Conservation (phyloP, 768 basidiomycete species). For the Boletus patriciae region DNA sequence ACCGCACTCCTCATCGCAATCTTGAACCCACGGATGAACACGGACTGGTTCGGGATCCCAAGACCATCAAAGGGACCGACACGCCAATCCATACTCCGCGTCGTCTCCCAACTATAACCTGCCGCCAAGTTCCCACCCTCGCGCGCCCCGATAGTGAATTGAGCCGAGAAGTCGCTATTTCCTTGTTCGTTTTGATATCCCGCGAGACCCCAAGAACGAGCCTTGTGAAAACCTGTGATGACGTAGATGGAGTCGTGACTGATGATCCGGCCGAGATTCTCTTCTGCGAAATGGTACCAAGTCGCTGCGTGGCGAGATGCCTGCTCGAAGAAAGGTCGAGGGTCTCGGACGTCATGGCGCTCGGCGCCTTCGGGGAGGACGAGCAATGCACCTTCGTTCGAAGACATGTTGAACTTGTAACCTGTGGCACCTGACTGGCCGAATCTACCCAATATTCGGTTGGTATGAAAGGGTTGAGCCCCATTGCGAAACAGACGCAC, state of each 20-base stretch:
- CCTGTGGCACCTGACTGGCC: background rate
- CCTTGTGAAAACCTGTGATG: conserved; percentile 30
- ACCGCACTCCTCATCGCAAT: conserved; percentile 19
- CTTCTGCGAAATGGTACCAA: conserved; percentile 36
- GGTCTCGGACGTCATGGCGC: conserved; percentile 27
- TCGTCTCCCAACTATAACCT: conserved; percentile 19
- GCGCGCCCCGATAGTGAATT: conserved; percentile 13
- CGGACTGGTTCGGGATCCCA: conserved; percentile 25
- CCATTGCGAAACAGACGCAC: background rate
- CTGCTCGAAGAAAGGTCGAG: conserved; percentile 25
- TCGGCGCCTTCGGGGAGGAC: conserved; percentile 36
- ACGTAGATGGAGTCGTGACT: conserved; percentile 36
- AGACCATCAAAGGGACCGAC: conserved; percentile 13
- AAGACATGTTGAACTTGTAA: conserved; percentile 19
- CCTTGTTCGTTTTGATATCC: conserved; percentile 15
- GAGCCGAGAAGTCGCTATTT: conserved; percentile 4
- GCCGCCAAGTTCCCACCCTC: conserved; percentile 10
- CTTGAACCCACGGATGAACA: conserved; percentile 35
- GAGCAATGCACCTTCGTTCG: conserved; percentile 33
- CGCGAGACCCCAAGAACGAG: conserved; percentile 34
- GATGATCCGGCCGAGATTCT: conserved; percentile 26
- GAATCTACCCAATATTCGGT: background rate
- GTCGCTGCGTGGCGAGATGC: conserved; percentile 25
- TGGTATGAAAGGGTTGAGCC: background rate
- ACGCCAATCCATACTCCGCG: conserved; percentile 21